phyloP scores from a whole-genome alignment of 306 rosid species.

The Prunus armeniaca region DNA sequence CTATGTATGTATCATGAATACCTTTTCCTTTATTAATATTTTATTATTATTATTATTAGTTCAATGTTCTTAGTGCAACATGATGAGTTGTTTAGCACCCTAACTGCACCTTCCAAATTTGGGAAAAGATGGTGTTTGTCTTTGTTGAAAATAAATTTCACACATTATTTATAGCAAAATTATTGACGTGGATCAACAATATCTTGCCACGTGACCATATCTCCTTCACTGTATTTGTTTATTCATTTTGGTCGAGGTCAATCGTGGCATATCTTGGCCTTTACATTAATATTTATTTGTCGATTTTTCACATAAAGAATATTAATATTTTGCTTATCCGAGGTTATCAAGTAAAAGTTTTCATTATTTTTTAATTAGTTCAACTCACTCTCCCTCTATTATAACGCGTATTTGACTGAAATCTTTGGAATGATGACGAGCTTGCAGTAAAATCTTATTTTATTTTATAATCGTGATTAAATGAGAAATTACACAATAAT shows the following conservation, averaged over 20 bases:
- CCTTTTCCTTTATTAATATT: neutral
- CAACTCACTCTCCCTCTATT: neutral
- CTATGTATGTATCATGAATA: neutral
- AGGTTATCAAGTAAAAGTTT: neutral
- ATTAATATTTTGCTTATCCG: neutral
- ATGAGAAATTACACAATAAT: neutral
- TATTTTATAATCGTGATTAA: neutral
- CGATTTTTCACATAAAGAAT: neutral
- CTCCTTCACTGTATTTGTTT: neutral
- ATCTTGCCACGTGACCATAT: constrained; percentile 2
- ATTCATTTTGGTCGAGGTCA: neutral
- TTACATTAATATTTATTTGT: neutral
- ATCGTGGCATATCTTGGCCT: neutral
- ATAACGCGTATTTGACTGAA: neutral
- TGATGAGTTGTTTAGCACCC: constrained; percentile 52
- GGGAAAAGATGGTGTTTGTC: constrained; percentile 35
- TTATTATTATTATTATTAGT: neutral
- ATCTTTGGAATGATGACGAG: neutral
- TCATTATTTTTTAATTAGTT: neutral
- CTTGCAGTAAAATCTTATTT: neutral
- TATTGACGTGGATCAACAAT: constrained; percentile 18
- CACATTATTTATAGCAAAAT: neutral
- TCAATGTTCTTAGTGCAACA: constrained; percentile 19
- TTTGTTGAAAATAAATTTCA: neutral
- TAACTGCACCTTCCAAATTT: constrained; percentile 14